Evolutionary conservation across 257 asterid genomes (phyloP).

Genomic region (Fraxinus anomala): DNA sequence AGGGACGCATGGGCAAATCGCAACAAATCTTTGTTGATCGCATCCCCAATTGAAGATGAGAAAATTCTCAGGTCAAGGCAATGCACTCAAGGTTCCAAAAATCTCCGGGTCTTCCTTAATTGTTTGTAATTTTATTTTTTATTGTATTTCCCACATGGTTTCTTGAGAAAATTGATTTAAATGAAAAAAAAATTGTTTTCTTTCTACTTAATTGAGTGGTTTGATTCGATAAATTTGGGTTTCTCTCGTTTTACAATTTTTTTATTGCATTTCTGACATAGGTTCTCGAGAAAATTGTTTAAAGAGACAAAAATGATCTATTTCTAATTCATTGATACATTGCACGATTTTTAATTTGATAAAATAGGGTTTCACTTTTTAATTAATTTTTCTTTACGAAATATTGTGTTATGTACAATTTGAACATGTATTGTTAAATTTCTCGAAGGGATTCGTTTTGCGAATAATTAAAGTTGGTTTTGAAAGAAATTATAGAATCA

Average conservation of each 20-base stretch:
- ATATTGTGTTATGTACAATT: neutral
- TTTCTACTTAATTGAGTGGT: neutral
- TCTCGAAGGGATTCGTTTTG: neutral
- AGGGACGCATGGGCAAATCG: conserved; percentile 32
- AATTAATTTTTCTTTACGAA: neutral
- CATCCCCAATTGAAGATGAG: conserved; percentile 42
- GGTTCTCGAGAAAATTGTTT: neutral
- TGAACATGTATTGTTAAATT: neutral
- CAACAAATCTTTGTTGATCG: conserved; percentile 30
- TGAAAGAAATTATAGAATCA: neutral
- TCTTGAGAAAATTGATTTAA: no score
- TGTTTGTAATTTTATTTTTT: neutral
- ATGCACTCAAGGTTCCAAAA: conserved; percentile 32
- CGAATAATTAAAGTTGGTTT: neutral
- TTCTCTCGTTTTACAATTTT: neutral
- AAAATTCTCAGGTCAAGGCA: conserved; percentile 30
- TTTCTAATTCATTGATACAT: neutral
- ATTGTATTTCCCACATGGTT: no score
- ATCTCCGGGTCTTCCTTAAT: neutral
- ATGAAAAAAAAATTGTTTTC: neutral
- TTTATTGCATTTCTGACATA: neutral
- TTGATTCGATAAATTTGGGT: neutral
- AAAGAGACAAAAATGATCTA: no score
- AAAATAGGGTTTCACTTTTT: neutral
- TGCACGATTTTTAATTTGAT: neutral